phyloP scores from a whole-genome alignment of 1,284 basidiomycete genomes.

The Ganoderma lucidum region DNA sequence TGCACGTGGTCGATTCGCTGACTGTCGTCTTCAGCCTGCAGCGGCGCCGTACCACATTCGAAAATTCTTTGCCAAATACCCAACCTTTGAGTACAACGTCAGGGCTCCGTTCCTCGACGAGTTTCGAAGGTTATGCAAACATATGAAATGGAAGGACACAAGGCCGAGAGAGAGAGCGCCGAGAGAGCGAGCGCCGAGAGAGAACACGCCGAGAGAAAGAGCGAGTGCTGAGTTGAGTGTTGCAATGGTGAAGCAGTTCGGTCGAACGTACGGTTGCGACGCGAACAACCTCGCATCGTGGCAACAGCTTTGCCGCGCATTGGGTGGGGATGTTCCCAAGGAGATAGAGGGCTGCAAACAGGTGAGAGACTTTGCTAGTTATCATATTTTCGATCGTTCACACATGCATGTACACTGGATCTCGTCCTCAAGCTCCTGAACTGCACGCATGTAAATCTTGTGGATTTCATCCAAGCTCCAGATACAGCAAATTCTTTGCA shows the following conservation, averaged over 20 bases:
- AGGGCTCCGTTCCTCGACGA: background rate
- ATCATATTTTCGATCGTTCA: no score
- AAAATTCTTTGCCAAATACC: background rate
- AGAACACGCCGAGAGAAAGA: background rate
- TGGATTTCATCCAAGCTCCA: constrained; percentile 43
- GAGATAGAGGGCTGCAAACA: background rate
- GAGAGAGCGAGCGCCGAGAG: background rate
- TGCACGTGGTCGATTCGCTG: background rate
- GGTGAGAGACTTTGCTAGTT: background rate
- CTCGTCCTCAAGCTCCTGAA: background rate
- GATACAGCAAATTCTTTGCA: constrained; percentile 17
- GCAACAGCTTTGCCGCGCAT: background rate
- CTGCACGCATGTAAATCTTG: constrained; percentile 45
- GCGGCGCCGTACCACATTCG: background rate
- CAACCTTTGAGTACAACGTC: background rate
- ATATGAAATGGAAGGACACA: background rate
- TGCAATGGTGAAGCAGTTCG: background rate
- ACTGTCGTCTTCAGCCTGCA: background rate
- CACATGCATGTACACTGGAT: background rate
- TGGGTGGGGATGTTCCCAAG: background rate
- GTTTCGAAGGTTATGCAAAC: background rate
- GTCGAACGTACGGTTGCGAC: background rate
- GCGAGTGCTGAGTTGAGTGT: background rate
- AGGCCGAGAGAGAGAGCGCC: no score
- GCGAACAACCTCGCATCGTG: background rate